Evolutionary conservation across 345 rosid species (phyloP).

Genomic region (Hevea brasiliensis): DNA sequence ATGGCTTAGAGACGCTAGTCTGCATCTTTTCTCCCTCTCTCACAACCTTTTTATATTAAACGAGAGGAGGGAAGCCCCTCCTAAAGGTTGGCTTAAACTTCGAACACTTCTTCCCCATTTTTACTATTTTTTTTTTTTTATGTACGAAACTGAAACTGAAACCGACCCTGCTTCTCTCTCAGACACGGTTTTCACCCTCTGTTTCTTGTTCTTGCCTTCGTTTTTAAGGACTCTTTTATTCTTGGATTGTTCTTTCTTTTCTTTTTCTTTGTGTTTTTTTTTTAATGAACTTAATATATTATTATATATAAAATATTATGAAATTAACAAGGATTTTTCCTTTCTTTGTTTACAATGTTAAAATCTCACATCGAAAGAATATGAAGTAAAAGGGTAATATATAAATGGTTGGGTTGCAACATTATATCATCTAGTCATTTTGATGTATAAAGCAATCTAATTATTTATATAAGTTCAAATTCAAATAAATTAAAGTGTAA

Average conservation of each 20-base stretch:
- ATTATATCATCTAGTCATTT: too few relatives aligned
- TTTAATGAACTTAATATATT: too few relatives aligned
- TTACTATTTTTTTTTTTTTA: background rate
- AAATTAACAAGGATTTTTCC: too few relatives aligned
- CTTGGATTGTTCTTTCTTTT: background rate
- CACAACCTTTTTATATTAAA: conserved; percentile 25
- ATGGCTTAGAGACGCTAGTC: conserved; percentile 55
- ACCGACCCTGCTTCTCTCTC: conserved; percentile 39
- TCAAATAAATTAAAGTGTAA: too few relatives aligned
- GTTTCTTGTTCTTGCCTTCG: conserved; percentile 32
- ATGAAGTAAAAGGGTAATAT: too few relatives aligned
- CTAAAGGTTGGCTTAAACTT: conserved; percentile 44
- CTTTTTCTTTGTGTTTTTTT: background rate
- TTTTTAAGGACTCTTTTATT: conserved; percentile 17
- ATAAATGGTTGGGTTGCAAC: too few relatives aligned
- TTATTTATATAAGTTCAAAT: too few relatives aligned
- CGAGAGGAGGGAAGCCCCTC: conserved; percentile 29
- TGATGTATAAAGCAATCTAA: too few relatives aligned
- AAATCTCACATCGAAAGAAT: too few relatives aligned
- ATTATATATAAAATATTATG: too few relatives aligned
- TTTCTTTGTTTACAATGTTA: too few relatives aligned
- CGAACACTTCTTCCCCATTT: conserved; percentile 26
- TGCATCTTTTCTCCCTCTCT: background rate
- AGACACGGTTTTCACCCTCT: conserved; percentile 30
- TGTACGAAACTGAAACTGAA: conserved; percentile 34